Evolutionary conservation across 768 basidiomycete species (phyloP), one percentile per base, ranked within the genome.

Genomic region (Leccinum incarnatum): DNA sequence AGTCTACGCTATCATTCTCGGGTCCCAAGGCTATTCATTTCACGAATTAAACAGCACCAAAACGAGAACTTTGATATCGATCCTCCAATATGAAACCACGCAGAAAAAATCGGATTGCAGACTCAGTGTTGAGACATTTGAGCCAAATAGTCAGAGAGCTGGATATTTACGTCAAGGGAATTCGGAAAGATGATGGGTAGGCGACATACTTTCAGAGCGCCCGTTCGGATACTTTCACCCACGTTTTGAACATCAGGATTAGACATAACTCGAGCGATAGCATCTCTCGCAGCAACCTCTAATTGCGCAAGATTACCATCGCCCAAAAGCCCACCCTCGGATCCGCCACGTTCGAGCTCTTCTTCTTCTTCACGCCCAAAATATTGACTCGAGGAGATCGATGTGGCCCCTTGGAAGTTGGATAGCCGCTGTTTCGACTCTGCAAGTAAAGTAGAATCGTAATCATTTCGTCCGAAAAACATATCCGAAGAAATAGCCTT

Each of bases 401-500:
- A 86, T 0, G 89, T 91, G 14, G 95, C 93, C 11, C 96, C 96
- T 67, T 87, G 84, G 85, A 99, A 99, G 42, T 83, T 77, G 65
- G 88, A 83, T 45, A 98, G 77, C 2, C 96, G 86, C 11, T 81
- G 75, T 68, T 93, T 89, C 5, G 95, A 95, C 75, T 98, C 94
- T 49, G 79, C 75, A 45, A 82, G 67, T 4, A 85, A 79, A 37
- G 72, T 67, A 2, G 92, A 84, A 69, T 98, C 95, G 75, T 97
- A 98, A 21, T 86, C 73, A 51, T 90, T 89, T 45, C 96, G 84
- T 23, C 88, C 93, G 71, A 98, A 98, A 79, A 89, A 98, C 91
- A 95, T 94, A 69, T 98, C 97, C 4, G 94, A 96, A 5, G 95
- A 98, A 72, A 99, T 99, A 55, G 84, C 94, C 71, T 98, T 99